phyloP scores from a whole-genome alignment of 441 rosid genomes.

The Theobroma grandiflorum region DNA sequence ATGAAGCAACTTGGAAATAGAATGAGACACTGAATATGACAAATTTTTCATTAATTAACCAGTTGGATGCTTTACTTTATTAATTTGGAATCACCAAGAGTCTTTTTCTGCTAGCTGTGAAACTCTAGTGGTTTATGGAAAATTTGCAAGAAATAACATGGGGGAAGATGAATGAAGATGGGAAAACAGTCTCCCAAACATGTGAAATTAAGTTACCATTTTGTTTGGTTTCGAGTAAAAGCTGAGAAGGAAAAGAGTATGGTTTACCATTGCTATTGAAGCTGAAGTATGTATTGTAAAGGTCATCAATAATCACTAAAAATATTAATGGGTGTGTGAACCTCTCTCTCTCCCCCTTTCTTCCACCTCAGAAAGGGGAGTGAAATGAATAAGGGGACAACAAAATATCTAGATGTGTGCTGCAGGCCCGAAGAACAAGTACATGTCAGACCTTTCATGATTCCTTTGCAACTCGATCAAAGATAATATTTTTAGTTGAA shows the following conservation, averaged over 20 bases:
- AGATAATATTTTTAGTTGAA: neutral
- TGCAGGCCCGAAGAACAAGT: neutral
- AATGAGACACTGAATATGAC: neutral
- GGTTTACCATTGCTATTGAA: neutral
- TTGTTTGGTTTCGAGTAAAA: neutral
- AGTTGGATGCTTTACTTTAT: neutral
- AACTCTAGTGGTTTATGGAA: neutral
- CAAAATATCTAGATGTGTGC: neutral
- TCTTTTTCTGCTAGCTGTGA: neutral
- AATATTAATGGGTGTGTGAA: neutral
- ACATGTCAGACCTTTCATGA: neutral
- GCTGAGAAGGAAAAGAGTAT: neutral
- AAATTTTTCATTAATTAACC: neutral
- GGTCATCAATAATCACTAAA: neutral
- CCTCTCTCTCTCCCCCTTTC: neutral
- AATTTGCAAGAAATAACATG: neutral
- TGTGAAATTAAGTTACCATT: neutral
- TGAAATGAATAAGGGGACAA: neutral
- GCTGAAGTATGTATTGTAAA: neutral
- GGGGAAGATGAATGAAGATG: neutral
- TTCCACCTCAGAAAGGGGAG: conserved; percentile 7
- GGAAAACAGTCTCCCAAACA: neutral
- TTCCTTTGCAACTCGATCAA: neutral
- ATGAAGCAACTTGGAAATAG: conserved; percentile 1
- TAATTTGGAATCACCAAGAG: neutral